Conservation (phyloP, 352 stramenopile genomes). For the Phytophthora hibernalis region DNA sequence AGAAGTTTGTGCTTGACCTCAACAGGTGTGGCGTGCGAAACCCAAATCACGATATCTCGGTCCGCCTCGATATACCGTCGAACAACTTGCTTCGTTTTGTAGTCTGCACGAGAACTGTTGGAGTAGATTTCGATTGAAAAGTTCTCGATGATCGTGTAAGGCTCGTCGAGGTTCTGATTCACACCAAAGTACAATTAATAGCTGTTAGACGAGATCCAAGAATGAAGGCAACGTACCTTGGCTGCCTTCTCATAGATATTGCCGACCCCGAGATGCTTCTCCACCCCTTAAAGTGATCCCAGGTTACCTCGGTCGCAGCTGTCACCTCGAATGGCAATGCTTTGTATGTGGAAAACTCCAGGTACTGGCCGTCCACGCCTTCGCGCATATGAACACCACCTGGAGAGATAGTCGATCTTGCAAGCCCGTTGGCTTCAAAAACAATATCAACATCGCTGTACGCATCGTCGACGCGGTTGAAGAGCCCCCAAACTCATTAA, state of each 20-base stretch:
- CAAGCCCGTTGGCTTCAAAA: constrained; percentile 26
- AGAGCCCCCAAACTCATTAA: constrained; percentile 25
- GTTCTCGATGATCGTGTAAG: constrained; percentile 67
- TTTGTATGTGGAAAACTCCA: constrained; percentile 36
- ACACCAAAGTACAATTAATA: not conserved
- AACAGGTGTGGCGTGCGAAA: constrained; percentile 51
- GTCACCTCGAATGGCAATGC: constrained; percentile 26
- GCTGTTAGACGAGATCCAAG: not conserved
- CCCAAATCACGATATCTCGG: constrained; percentile 68
- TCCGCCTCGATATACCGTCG: constrained; percentile 61
- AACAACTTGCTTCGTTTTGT: constrained; percentile 63
- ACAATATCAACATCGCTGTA: constrained; percentile 29
- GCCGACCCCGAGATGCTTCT: constrained; percentile 39
- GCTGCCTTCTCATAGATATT: constrained; percentile 40
- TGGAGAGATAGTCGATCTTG: constrained; percentile 20
- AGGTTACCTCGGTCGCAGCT: constrained; percentile 19
- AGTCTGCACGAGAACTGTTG: constrained; percentile 55
- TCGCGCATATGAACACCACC: constrained; percentile 33
- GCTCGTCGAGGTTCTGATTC: constrained; percentile 37
- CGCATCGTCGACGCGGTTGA: constrained; percentile 27
- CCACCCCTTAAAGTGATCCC: constrained; percentile 37
- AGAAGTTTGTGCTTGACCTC: constrained; percentile 57
- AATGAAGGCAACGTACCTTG: constrained; percentile 12
- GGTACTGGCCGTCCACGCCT: constrained; percentile 21
- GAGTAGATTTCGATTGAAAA: constrained; percentile 61